Evolutionary conservation across 306 rosid species (phyloP), one percentile per base, ranked within the genome.

Genomic region (Lagenaria siceraria): DNA sequence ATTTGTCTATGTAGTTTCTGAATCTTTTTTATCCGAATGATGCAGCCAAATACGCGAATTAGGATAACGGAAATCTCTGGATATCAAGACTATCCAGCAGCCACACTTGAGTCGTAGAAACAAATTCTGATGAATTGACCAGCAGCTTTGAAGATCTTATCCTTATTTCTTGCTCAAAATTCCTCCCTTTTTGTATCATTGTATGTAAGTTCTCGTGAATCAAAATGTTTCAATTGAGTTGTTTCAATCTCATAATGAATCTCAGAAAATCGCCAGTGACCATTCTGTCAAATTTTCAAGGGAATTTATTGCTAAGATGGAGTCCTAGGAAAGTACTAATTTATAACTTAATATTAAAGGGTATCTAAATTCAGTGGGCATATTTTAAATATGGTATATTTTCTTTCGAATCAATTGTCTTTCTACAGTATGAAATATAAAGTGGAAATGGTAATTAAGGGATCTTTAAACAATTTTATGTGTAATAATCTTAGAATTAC

Each of bases 11-110:
- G 8, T 59, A 65, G 21, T 42, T 58, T 76, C 49, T 35, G 55
- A 78, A 14, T 77, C 8, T 51, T 52, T 75, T 73, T 54, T 61
- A 22, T 15, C 40, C 8, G 22, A 59, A 61, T 55, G 75, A 6
- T 81, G 85, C 99, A 96, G 99, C 99, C 99, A 64, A 84, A 86
- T 81, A 85, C 99, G 21, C 90, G 97, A 77, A 80, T 96, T 38
- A 81, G 93, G 88, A 90, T 96, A 84, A 90, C 92, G 6, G 87
- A 90, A 80, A 92, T 96, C 84, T 83, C 90, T 55, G 98, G 98
- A 79, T 96, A 96, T 78, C 91, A 96, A 86, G 85, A 87, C 82
- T 96, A 85, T 83, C 98, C 99, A 13, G 93, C 90, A 17, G 86
- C 84, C 53, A 90, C 97, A 10, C 86, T 92, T 42, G 97, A 90